Conservation (phyloP, 331 rosid species). For the Malus hybrid region DNA sequence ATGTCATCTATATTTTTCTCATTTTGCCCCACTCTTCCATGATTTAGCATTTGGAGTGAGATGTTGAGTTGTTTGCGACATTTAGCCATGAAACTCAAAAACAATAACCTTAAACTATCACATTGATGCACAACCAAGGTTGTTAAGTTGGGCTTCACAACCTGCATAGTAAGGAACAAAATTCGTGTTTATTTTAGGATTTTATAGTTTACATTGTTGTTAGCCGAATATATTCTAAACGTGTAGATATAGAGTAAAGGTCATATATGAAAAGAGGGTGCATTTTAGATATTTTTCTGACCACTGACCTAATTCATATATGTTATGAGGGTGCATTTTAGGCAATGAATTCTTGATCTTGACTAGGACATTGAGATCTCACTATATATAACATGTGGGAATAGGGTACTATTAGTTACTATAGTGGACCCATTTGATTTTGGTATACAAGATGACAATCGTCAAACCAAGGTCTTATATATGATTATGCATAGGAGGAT, state of each 20-base stretch:
- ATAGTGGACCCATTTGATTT: too few species aligned
- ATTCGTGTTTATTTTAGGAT: neutral
- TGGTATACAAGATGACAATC: too few species aligned
- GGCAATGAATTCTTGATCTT: too few species aligned
- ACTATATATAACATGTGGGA: too few species aligned
- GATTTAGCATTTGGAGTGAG: neutral
- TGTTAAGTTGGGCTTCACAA: neutral
- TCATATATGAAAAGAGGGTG: too few species aligned
- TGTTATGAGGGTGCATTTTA: too few species aligned
- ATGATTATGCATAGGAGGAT: too few species aligned
- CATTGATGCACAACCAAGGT: neutral
- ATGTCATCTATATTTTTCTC: neutral
- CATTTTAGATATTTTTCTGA: too few species aligned
- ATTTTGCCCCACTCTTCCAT: neutral
- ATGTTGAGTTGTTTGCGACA: neutral
- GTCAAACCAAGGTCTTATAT: too few species aligned
- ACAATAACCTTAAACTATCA: neutral
- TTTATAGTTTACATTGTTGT: neutral
- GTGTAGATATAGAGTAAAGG: neutral
- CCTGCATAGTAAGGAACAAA: neutral
- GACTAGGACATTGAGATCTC: too few species aligned
- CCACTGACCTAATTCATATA: too few species aligned
- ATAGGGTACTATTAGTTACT: too few species aligned
- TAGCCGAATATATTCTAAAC: neutral
- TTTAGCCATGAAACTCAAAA: neutral